These are phyloP conservation scores for Alternaria metachromatica DNA, from an alignment of 2,329 filamentous ascomycete species.

Conservation along the genomic window DNA sequence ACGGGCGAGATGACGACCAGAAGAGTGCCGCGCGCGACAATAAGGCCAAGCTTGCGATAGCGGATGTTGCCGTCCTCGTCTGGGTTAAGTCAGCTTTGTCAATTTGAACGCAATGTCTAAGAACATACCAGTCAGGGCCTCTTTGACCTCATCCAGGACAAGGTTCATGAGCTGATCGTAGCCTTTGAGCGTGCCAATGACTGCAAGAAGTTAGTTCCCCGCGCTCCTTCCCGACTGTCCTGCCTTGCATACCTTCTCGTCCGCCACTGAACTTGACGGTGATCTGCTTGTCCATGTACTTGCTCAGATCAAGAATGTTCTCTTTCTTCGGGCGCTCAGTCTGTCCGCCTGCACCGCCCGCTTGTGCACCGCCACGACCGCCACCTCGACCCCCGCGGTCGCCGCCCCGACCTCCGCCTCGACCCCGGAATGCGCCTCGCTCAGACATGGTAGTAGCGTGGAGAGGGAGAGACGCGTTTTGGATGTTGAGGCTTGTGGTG, in stretches of 20 bases:
- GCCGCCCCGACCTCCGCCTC: slow-evolving; percentile 37
- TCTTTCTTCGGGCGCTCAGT: slow-evolving; percentile 91
- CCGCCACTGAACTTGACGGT: slow-evolving; percentile 97
- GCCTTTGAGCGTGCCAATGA: slow-evolving; percentile 87
- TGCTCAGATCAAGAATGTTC: slow-evolving; percentile 92
- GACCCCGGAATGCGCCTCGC: slow-evolving; percentile 60
- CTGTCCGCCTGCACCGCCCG: slow-evolving; percentile 35
- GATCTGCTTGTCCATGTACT: slow-evolving; percentile 97
- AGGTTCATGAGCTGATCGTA: slow-evolving; percentile 99
- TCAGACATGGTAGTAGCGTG: slow-evolving; percentile 58
- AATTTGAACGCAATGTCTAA: neutral
- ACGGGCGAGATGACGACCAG: slow-evolving; percentile 91
- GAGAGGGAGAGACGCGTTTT: slow-evolving; percentile 15
- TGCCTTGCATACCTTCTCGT: slow-evolving; percentile 70
- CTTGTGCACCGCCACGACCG: slow-evolving; percentile 48
- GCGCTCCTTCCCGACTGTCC: neutral
- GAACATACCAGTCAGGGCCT: slow-evolving; percentile 80
- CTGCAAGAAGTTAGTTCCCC: slow-evolving; percentile 55
- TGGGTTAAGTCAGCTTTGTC: slow-evolving; percentile 49
- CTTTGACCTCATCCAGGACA: slow-evolving; percentile 91
- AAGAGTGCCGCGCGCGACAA: slow-evolving; percentile 88
- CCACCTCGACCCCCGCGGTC: slow-evolving; percentile 53
- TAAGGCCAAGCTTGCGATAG: slow-evolving; percentile 79
- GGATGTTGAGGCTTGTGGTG: slow-evolving; percentile 17
- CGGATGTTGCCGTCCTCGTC: slow-evolving; percentile 93